Base-by-base conservation (phyloP, 2,329 filamentous ascomycete species). In the Pochonia chlamydosporia region DNA sequence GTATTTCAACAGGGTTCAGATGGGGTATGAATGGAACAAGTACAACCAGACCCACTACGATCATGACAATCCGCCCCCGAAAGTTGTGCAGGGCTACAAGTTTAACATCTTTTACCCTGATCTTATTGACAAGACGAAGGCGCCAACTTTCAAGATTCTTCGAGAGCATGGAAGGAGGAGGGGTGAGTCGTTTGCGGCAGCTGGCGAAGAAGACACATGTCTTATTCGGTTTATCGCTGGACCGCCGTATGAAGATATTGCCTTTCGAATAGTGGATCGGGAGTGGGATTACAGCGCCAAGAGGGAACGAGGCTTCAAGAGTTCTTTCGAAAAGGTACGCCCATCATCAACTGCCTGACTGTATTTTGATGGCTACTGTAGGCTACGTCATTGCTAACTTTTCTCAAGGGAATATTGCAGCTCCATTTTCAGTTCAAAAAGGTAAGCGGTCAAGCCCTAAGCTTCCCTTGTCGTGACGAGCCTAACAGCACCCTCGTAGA, bases 11-110 rank as follows among this genome's bases (percentile, higher is more conserved):
- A 85, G 93, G 35, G 91, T 97, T 40, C 91, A 96, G 67, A 96
- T 96, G 88, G 93, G 93, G 45, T 99, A 97, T 66, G 93, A 99
- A 67, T 99, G 93, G 93, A 99, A 99, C 75, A 99, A 99, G 69
- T 99, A 99, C 77, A 99, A 99, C 62, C 93, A 99, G 70, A 99
- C 93, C 11, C 93, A 99, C 69, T 99, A 99, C 70, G 93, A 97
- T 65, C 89, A 96, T 65, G 92, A 97, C 63, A 96, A 97, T 60
- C 93, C 93, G 2, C 93, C 93, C 2, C 93, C 93, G 23, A 96
- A 96, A 69, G 92, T 99, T 6, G 93, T 99, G 10, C 93, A 99
- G 65, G 93, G 93, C 48, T 99, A 99, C 76, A 96, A 95, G 66
- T 99, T 99, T 77, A 97, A 99, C 70, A 92, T 99, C 44, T 99